Evolutionary conservation across 23 red algal species (phyloP).

Genomic region (Gracilariopsis chorda): DNA sequence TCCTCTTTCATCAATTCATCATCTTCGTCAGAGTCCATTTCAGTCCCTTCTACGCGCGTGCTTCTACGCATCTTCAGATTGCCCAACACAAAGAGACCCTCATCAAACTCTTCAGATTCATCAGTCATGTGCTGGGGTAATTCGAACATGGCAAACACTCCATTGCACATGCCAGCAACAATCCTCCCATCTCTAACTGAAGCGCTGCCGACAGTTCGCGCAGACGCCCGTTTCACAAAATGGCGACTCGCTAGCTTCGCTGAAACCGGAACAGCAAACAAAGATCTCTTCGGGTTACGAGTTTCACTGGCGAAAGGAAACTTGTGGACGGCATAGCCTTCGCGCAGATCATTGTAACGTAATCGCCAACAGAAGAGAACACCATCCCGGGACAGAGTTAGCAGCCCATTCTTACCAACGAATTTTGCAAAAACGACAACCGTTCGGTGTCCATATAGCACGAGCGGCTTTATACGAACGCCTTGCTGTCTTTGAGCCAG

Average conservation of each 20-base stretch:
- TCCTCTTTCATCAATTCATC: neutral
- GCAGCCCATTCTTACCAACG: constrained; percentile 45
- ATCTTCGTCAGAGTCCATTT: neutral
- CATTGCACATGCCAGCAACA: constrained; percentile 73
- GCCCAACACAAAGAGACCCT: constrained; percentile 47
- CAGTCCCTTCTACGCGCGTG: neutral
- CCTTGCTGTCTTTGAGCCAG: neutral
- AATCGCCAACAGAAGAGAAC: constrained; percentile 72
- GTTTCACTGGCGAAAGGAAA: constrained; percentile 3
- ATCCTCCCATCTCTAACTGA: constrained; percentile 38
- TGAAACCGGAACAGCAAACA: constrained; percentile 26
- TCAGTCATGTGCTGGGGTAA: constrained; percentile 68
- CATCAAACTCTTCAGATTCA: constrained; percentile 64
- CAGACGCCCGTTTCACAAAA: constrained; percentile 66
- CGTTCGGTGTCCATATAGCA: constrained; percentile 61
- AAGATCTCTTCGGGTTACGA: neutral
- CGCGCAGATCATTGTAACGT: constrained; percentile 20
- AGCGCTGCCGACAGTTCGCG: constrained; percentile 24
- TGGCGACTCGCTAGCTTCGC: constrained; percentile 71
- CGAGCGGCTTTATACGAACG: constrained; percentile 22
- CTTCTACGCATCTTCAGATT: neutral
- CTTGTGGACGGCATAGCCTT: neutral
- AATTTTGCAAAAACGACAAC: constrained; percentile 30
- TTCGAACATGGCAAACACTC: constrained; percentile 78
- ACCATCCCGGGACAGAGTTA: constrained; percentile 67